These are phyloP conservation scores for Wickerhamomyces mucosus DNA, from an alignment of 805 yeast genomes.

Conservation along the genomic window DNA sequence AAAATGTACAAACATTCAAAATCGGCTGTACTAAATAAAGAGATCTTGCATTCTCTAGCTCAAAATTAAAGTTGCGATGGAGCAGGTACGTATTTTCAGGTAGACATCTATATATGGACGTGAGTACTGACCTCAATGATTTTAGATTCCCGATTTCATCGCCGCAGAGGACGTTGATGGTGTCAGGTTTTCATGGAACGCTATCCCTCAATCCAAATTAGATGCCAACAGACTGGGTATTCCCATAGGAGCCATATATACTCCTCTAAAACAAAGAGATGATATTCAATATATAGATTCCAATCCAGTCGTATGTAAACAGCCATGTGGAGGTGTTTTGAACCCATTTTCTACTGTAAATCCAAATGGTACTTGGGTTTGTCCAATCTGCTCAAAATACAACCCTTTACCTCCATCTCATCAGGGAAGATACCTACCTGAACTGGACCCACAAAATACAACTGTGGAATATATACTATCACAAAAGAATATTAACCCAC, in stretches of 20 bases:
- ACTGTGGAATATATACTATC: slow-evolving; percentile 42
- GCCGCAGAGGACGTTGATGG: slow-evolving; percentile 33
- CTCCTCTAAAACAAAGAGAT: slow-evolving; percentile 43
- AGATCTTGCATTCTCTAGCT: too few species aligned
- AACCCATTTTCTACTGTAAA: slow-evolving; percentile 38
- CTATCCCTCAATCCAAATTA: slow-evolving; percentile 43
- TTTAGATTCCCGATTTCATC: too few species aligned
- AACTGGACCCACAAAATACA: slow-evolving; percentile 65
- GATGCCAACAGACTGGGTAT: slow-evolving; percentile 43
- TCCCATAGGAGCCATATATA: slow-evolving; percentile 49
- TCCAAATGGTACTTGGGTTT: slow-evolving; percentile 38
- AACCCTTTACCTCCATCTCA: slow-evolving; percentile 44
- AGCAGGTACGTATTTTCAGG: too few species aligned
- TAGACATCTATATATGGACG: not conserved
- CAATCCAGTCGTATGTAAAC: slow-evolving; percentile 40
- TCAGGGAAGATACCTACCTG: slow-evolving; percentile 66
- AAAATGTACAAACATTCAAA: too few species aligned
- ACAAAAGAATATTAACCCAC: slow-evolving; percentile 23
- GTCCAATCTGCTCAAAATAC: slow-evolving; percentile 44
- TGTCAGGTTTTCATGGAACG: slow-evolving; percentile 54
- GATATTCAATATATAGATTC: slow-evolving; percentile 28
- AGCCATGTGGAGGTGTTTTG: slow-evolving; percentile 40
- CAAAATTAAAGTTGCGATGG: too few species aligned
- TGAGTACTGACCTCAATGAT: not conserved
- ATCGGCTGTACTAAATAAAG: too few species aligned